These are phyloP conservation scores for Exserohilum turcica DNA, from an alignment of 2,329 filamentous ascomycete genomes.

Conservation along the genomic window DNA sequence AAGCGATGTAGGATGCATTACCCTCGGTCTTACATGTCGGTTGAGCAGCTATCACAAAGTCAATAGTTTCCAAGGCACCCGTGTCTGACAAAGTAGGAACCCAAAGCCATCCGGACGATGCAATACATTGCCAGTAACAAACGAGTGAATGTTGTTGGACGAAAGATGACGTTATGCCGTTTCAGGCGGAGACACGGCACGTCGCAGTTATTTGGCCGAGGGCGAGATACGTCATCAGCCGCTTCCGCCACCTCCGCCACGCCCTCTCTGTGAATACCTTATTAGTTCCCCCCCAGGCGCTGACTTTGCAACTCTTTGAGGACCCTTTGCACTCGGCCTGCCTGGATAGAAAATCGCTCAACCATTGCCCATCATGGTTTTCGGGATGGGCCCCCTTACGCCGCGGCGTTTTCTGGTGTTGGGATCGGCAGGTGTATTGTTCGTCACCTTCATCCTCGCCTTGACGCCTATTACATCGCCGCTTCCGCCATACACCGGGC, in stretches of 20 bases:
- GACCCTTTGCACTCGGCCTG: neutral
- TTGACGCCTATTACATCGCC: constrained; percentile 51
- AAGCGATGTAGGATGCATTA: no score
- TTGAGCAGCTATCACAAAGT: neutral
- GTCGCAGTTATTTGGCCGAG: neutral
- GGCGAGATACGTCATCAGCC: constrained; percentile 22
- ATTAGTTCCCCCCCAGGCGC: neutral
- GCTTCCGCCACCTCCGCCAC: neutral
- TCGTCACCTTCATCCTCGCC: constrained; percentile 46
- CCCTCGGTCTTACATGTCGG: neutral
- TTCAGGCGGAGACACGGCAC: neutral
- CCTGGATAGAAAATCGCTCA: neutral
- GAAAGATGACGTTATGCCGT: neutral
- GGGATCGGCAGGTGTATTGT: constrained; percentile 35
- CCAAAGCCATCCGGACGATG: neutral
- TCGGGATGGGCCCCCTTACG: constrained; percentile 28
- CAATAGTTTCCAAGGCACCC: neutral
- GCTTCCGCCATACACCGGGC: constrained; percentile 51
- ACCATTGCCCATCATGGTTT: constrained; percentile 26
- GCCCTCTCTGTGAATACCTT: neutral
- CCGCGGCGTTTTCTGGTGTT: constrained; percentile 33
- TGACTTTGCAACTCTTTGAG: neutral
- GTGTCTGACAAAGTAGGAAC: neutral
- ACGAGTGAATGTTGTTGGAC: neutral
- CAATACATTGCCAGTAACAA: neutral